Conservation (phyloP, 179 eudicot species). For the Carnegiea gigantea region DNA sequence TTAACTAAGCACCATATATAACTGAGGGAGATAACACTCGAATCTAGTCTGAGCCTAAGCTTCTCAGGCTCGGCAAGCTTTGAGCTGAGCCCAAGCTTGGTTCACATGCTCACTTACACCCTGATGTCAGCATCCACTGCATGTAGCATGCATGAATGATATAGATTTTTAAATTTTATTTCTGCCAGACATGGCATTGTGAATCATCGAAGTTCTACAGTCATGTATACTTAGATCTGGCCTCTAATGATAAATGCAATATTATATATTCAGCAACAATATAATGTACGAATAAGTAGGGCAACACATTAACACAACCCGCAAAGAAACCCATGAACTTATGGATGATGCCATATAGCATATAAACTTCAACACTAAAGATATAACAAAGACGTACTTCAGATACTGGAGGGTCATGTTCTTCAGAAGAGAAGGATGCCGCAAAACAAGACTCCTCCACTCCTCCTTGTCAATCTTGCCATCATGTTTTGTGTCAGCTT, state of each 20-base stretch:
- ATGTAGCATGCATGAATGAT: background rate
- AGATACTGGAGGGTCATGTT: conserved; percentile 83
- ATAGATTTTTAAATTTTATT: background rate
- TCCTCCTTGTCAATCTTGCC: conserved; percentile 85
- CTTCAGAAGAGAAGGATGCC: conserved; percentile 76
- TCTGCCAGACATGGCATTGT: background rate
- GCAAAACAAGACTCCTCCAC: conserved; percentile 68
- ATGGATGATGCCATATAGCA: background rate
- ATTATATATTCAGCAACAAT: background rate
- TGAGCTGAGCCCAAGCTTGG: background rate
- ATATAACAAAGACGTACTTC: conserved; percentile 41
- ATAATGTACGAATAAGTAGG: background rate
- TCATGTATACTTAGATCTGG: background rate
- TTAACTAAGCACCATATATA: too few species aligned
- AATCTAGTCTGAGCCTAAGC: too few species aligned
- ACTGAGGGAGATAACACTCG: too few species aligned
- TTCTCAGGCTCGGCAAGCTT: too few species aligned
- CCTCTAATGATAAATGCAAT: background rate
- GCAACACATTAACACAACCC: background rate
- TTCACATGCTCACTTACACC: background rate
- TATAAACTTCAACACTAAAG: background rate
- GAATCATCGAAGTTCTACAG: background rate
- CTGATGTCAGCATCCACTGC: background rate
- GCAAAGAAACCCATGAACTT: background rate
- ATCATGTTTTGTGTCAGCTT: conserved; percentile 82